Percentiles rank a stretch among this genome's conserved stretches.
phyloP scores from a whole-genome alignment of 2,329 filamentous ascomycete species.

The Diaporthe sp. region DNA sequence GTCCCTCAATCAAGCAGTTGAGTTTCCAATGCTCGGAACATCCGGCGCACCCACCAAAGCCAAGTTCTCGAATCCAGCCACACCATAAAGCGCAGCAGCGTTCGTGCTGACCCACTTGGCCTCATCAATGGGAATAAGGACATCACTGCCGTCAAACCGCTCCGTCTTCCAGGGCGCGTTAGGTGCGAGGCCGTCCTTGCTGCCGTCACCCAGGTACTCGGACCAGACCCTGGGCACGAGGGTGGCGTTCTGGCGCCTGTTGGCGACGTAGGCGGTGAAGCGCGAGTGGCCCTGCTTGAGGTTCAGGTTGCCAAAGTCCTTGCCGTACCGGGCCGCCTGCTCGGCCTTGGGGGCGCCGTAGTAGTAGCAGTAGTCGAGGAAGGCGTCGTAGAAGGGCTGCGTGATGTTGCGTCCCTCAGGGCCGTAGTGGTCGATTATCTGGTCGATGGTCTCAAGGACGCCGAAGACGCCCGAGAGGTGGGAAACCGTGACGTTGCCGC shows the following conservation, averaged over 20 bases:
- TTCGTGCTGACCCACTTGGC: slow-evolving; percentile 68
- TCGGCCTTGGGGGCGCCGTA: slow-evolving; percentile 60
- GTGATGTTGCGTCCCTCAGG: slow-evolving; percentile 47
- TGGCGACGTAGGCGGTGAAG: slow-evolving; percentile 64
- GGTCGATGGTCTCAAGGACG: slow-evolving; percentile 66
- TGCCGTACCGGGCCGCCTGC: slow-evolving; percentile 64
- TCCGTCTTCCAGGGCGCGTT: slow-evolving; percentile 49
- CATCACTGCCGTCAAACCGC: slow-evolving; percentile 53
- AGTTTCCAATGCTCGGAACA: background rate
- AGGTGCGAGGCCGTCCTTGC: slow-evolving; percentile 56
- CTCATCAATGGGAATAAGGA: slow-evolving; percentile 62
- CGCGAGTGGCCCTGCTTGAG: slow-evolving; percentile 68
- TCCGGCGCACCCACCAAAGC: slow-evolving; percentile 44
- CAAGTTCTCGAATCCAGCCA: slow-evolving; percentile 67
- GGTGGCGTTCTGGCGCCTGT: slow-evolving; percentile 54
- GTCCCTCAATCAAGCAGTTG: background rate
- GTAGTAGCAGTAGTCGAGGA: slow-evolving; percentile 70
- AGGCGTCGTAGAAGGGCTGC: slow-evolving; percentile 59
- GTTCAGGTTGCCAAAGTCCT: slow-evolving; percentile 56
- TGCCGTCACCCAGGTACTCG: slow-evolving; percentile 55
- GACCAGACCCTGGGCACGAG: slow-evolving; percentile 63
- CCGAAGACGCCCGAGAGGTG: slow-evolving; percentile 70
- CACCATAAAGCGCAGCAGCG: slow-evolving; percentile 65
- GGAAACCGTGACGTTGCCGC: slow-evolving; percentile 61
- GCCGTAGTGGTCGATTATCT: slow-evolving; percentile 61